Evolutionary conservation across 257 asterid species (phyloP).

Genomic region (Nicotiana attenuata): DNA sequence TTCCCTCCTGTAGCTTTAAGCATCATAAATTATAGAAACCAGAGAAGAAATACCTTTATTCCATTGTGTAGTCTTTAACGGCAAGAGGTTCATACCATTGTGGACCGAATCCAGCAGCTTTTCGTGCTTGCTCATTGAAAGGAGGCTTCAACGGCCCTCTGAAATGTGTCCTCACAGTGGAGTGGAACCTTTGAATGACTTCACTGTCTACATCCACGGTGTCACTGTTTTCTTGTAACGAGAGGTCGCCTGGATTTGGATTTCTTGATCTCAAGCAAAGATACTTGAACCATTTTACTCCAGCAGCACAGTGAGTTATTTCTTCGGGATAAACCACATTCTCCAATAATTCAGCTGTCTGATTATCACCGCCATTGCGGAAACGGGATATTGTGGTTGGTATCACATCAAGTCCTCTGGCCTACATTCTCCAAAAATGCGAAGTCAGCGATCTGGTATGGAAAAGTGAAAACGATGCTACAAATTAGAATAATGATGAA

Average conservation of each 20-base stretch:
- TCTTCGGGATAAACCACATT: constrained; percentile 86
- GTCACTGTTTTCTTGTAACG: constrained; percentile 15
- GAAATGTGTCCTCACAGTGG: constrained; percentile 57
- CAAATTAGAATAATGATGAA: not conserved
- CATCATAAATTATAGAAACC: not conserved
- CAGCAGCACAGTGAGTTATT: constrained; percentile 90
- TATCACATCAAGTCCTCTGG: constrained; percentile 92
- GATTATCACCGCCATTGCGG: constrained; percentile 75
- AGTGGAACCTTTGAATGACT: constrained; percentile 69
- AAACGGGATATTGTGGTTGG: constrained; percentile 93
- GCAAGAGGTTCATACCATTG: constrained; percentile 95
- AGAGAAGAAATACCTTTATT: not conserved
- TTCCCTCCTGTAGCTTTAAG: not conserved
- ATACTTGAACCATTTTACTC: constrained; percentile 87
- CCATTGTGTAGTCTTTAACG: constrained; percentile 28
- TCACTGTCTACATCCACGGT: constrained; percentile 18
- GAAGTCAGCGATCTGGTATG: not conserved
- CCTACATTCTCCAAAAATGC: constrained; percentile 34
- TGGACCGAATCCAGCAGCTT: constrained; percentile 86
- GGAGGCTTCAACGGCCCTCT: constrained; percentile 94
- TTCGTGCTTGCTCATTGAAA: constrained; percentile 80
- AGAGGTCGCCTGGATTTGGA: constrained; percentile 15
- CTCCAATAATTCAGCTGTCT: constrained; percentile 80
- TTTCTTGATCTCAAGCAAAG: constrained; percentile 44
- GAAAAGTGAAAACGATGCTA: not conserved